Conservation (phyloP, 257 asterid genomes). For the Ballota nigra region DNA sequence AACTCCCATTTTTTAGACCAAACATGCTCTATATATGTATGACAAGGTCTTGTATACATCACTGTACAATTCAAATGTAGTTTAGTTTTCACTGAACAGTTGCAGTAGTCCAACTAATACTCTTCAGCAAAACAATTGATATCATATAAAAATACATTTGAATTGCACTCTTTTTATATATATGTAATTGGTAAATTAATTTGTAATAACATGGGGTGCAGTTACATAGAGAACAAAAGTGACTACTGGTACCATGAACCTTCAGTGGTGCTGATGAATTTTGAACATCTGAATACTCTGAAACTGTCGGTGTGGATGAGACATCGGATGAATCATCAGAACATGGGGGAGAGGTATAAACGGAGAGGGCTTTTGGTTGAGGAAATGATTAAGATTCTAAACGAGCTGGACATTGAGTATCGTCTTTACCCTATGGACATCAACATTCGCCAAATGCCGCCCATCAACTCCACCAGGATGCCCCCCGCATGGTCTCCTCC, state of each 20-base stretch:
- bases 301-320: constrained; percentile 76
- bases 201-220: too few relatives aligned
- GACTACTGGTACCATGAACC: constrained; percentile 87
- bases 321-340: constrained; percentile 83
- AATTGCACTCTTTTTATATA: too few relatives aligned
- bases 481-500: constrained; percentile 51
- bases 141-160: too few relatives aligned
- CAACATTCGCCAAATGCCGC: constrained; percentile 65
- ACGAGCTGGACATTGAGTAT: constrained; percentile 73
- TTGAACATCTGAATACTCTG: constrained; percentile 44
- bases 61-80: too few relatives aligned
- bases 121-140: too few relatives aligned
- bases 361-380: constrained; percentile 67
- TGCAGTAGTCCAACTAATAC: too few relatives aligned
- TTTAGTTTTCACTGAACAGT: too few relatives aligned
- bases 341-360: constrained; percentile 64
- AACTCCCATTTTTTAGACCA: too few relatives aligned
- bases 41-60: too few relatives aligned
- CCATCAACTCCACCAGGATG: constrained; percentile 41
- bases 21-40: too few relatives aligned
- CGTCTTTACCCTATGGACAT: constrained; percentile 70
- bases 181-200: too few relatives aligned
- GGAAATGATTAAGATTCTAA: constrained; percentile 68
- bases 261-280: constrained; percentile 50
- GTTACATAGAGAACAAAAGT: constrained; percentile 62